Percentiles rank a stretch among this genome's conserved stretches.
phyloP scores from a whole-genome alignment of 2,329 filamentous ascomycete genomes.

The Fusarium xylarioides region DNA sequence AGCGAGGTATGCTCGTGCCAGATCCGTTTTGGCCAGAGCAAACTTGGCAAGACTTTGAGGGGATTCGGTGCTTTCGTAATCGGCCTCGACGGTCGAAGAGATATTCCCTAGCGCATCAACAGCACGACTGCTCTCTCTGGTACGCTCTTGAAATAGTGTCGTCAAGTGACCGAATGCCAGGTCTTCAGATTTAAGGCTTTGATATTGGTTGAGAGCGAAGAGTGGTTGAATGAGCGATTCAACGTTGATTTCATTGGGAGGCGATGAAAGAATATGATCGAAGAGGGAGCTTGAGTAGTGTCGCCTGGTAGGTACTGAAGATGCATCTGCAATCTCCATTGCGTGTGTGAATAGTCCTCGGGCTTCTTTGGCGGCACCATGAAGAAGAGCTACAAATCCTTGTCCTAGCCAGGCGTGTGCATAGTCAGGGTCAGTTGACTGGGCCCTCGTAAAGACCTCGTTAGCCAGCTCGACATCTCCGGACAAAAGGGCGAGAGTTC shows the following conservation, averaged over 20 bases:
- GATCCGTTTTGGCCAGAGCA: constrained; percentile 84
- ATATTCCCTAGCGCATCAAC: constrained; percentile 71
- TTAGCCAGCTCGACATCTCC: constrained; percentile 88
- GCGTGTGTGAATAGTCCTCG: constrained; percentile 90
- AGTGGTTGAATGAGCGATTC: constrained; percentile 82
- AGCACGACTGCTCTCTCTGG: constrained; percentile 72
- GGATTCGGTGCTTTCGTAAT: constrained; percentile 87
- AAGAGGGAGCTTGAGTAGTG: constrained; percentile 86
- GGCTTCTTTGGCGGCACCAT: constrained; percentile 80
- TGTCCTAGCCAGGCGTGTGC: constrained; percentile 94
- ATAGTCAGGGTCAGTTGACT: constrained; percentile 94
- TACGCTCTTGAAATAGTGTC: constrained; percentile 83
- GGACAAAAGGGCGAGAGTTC: constrained; percentile 83
- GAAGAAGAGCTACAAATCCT: constrained; percentile 81
- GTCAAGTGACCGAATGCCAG: constrained; percentile 79
- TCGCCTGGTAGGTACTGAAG: constrained; percentile 75
- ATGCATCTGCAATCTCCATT: constrained; percentile 88
- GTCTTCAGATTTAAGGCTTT: constrained; percentile 74
- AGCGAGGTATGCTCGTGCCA: constrained; percentile 85
- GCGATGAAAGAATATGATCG: constrained; percentile 75
- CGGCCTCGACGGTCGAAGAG: constrained; percentile 75
- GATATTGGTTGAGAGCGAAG: constrained; percentile 86
- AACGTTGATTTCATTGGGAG: constrained; percentile 56
- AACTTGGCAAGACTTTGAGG: constrained; percentile 76
- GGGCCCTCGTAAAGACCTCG: constrained; percentile 86